These are phyloP conservation scores for Posidonia oceanica DNA, from an alignment of 116 monocot genomes.

Conservation along the genomic window DNA sequence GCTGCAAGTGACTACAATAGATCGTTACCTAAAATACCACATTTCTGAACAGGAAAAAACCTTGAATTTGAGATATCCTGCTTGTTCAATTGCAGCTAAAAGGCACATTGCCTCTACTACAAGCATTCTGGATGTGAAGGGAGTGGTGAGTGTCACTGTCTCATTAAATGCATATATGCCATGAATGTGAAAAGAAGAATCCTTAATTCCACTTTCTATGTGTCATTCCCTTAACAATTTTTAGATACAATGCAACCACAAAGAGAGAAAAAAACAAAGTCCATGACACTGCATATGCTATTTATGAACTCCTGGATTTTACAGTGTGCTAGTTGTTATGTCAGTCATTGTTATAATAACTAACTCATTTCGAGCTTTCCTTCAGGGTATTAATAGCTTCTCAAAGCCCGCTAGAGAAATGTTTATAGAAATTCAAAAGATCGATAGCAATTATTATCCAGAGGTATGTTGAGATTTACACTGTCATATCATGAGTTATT, in stretches of 20 bases:
- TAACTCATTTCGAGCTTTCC: not conserved
- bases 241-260: no score
- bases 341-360: not conserved
- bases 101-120: slow-evolving; percentile 44
- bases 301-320: no score
- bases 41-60: slow-evolving; percentile 59
- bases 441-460: slow-evolving; percentile 66
- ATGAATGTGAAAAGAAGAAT: no score
- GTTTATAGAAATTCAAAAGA: slow-evolving; percentile 52
- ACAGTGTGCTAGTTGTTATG: no score
- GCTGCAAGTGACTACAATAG: slow-evolving; percentile 26
- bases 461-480: slow-evolving; percentile 24
- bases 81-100: slow-evolving; percentile 52
- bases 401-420: slow-evolving; percentile 51
- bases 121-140: slow-evolving; percentile 43
- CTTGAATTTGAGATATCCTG: slow-evolving; percentile 39
- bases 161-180: not conserved
- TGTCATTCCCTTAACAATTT: not conserved
- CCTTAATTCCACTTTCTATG: no score
- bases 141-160: slow-evolving; percentile 32
- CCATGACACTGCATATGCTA: no score
- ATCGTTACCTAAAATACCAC: slow-evolving; percentile 48
- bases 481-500: no score
- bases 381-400: slow-evolving; percentile 38
- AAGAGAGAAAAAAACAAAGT: no score